Evolutionary conservation across 2,329 filamentous ascomycete species (phyloP), one percentile per base, ranked within the genome.

Genomic region (Beauveria medogensis): DNA sequence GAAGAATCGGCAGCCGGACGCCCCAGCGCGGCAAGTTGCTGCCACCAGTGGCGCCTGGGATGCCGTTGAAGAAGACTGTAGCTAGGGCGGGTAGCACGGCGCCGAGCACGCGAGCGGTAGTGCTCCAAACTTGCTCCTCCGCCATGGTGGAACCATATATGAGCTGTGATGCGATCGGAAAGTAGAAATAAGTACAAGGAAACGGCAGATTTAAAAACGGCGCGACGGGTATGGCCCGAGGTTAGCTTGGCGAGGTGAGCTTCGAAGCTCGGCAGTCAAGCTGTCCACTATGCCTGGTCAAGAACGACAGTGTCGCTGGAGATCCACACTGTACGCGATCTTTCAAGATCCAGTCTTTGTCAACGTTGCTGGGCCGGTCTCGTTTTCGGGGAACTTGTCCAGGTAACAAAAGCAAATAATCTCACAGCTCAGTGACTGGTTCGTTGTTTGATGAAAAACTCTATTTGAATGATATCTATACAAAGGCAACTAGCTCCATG

Each of bases 401-500:
- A 2, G 26, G 24, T 47, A 16, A 18, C 3, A 28, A 1, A 14
- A 16, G 16, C 16, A 40, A 8, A 4, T 18, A 10, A 12, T 16
- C 10, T 40, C 10, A 57, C 20, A 37, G n/a, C 14, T 14, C n/a
- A 48, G 9, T n/a, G 7, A 7, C 3, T 16, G 5, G 16, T 53
- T 12, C 10, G 9, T 16, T 44, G 10, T 40, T 60, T 30, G 18
- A 16, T 56, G 51, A 41, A 48, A 37, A 37, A 47, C 46, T 63
- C 61, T 63, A 63, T 60, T 63, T 56, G 37, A 52, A 50, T 46
- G 41, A 56, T 59, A 47, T 63, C 61, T 63, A 63, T 63, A 63
- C 61, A 63, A 57, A 56, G 30, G 56, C 26, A 59, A 59, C 34
- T 44, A 46, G 55, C 60, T 62, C 54, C 37, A 63, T 59, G 56